Conservation (phyloP, 2,329 filamentous ascomycete genomes). For the Pseudogymnoascus sp. region DNA sequence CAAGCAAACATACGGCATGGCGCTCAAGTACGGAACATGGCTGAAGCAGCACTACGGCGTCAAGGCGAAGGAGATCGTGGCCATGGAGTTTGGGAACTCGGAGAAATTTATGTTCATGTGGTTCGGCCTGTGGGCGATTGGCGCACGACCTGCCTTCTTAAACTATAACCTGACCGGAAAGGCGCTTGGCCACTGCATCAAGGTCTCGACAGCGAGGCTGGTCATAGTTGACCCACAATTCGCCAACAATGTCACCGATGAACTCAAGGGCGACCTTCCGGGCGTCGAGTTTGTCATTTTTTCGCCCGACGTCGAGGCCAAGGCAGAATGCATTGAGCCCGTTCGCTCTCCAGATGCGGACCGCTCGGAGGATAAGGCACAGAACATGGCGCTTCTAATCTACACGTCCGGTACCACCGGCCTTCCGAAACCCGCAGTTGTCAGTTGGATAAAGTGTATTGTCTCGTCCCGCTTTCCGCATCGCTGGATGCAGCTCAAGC, state of each 20-base stretch:
- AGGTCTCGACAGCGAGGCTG: constrained; percentile 55
- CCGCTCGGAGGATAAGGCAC: constrained; percentile 39
- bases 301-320: constrained; percentile 45
- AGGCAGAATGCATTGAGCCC: constrained; percentile 43
- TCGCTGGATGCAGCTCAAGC: constrained; percentile 48
- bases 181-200: constrained; percentile 65
- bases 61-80: constrained; percentile 65
- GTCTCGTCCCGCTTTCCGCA: constrained; percentile 44
- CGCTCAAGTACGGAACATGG: constrained; percentile 68
- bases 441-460: constrained; percentile 61
- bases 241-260: constrained; percentile 45
- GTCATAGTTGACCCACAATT: constrained; percentile 60
- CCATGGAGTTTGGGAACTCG: constrained; percentile 73
- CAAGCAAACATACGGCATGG: constrained; percentile 61
- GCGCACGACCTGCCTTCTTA: constrained; percentile 75
- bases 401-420: constrained; percentile 84
- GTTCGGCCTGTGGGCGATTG: constrained; percentile 74
- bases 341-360: constrained; percentile 49
- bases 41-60: constrained; percentile 56
- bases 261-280: constrained; percentile 43
- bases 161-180: constrained; percentile 75
- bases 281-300: constrained; percentile 53
- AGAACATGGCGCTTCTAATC: constrained; percentile 62
- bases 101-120: constrained; percentile 68
- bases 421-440: constrained; percentile 69